phyloP scores from a whole-genome alignment of 192 early-diverging fungal species.

The Mortierella claussenii region DNA sequence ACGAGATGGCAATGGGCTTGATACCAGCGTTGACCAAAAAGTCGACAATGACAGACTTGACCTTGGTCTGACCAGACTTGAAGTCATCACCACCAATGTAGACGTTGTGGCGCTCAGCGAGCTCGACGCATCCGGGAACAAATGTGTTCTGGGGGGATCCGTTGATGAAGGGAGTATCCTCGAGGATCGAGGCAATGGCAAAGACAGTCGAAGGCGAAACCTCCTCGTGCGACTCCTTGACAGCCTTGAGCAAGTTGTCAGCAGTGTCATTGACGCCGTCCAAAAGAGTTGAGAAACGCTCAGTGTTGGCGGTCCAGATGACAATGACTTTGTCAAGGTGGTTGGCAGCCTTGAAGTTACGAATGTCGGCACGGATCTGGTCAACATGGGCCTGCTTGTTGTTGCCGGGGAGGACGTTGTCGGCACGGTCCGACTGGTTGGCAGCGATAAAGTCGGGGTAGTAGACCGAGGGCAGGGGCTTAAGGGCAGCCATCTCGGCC shows the following conservation, averaged over 20 bases:
- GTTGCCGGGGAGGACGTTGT: constrained; percentile 87
- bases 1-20: constrained; percentile 96
- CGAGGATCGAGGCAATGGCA: constrained; percentile 95
- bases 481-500: constrained; percentile 81
- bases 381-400: constrained; percentile 94
- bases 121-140: constrained; percentile 92
- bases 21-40: constrained; percentile 99
- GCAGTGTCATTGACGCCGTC: constrained; percentile 97
- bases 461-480: constrained; percentile 96
- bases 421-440: constrained; percentile 96
- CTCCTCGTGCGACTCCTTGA: constrained; percentile 87
- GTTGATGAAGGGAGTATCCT: constrained; percentile 97
- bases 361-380: constrained; percentile 93
- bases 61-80: constrained; percentile 99
- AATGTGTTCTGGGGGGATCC: constrained; percentile 99
- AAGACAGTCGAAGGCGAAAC: constrained; percentile 97
- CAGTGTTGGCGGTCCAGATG: constrained; percentile 99
- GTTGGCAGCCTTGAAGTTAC: constrained; percentile 92
- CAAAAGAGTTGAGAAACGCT: constrained; percentile 87
- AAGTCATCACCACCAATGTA: constrained; percentile 99
- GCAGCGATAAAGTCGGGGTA: constrained; percentile 99
- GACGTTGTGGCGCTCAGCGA: constrained; percentile 88
- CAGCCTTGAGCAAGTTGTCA: constrained; percentile 87
- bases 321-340: constrained; percentile 93
- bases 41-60: constrained; percentile 99